Percentiles rank a stretch among this genome's conserved stretches.
These are phyloP conservation scores for Tremella yokohamensis DNA, from an alignment of 768 basidiomycete species.

Conservation along the genomic window DNA sequence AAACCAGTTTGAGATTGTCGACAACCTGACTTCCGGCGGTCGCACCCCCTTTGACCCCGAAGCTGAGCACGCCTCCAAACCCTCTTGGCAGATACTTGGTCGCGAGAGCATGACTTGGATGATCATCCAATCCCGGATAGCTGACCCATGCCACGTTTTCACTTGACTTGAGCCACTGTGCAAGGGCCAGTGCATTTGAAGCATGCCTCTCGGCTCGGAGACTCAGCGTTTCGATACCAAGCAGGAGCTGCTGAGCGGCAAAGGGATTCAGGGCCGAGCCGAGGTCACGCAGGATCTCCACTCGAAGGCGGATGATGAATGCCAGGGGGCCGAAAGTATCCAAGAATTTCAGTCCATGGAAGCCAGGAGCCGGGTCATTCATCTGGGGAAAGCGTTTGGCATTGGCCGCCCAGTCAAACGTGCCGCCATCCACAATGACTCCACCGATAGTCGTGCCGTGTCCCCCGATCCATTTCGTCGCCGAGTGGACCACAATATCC, in stretches of 20 bases:
- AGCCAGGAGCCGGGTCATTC: too few relatives aligned
- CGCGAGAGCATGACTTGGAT: constrained; percentile 63
- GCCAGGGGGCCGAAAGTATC: too few relatives aligned
- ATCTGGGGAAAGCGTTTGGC: too few relatives aligned
- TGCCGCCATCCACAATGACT: constrained; percentile 68
- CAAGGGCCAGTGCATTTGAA: constrained; percentile 67
- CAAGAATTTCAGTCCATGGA: too few relatives aligned
- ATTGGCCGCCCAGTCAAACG: constrained; percentile 61
- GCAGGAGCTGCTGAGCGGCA: too few relatives aligned
- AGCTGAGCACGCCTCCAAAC: constrained; percentile 72
- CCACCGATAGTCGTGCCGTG: constrained; percentile 69
- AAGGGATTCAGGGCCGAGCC: too few relatives aligned
- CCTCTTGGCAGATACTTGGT: constrained; percentile 51
- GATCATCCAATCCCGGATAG: constrained; percentile 66
- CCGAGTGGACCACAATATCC: constrained; percentile 74
- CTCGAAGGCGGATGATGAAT: too few relatives aligned
- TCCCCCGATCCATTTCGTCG: constrained; percentile 73
- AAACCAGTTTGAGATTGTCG: constrained; percentile 56
- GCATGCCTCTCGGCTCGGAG: constrained; percentile 65
- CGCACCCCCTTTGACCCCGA: constrained; percentile 65
- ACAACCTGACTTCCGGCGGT: constrained; percentile 56
- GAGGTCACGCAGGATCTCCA: too few relatives aligned
- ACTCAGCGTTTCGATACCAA: too few relatives aligned
- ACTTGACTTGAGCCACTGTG: constrained; percentile 64
- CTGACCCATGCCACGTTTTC: constrained; percentile 65